Base-by-base conservation (phyloP, 371 early-diverging fungal species). In the Chytridiales sp. region DNA sequence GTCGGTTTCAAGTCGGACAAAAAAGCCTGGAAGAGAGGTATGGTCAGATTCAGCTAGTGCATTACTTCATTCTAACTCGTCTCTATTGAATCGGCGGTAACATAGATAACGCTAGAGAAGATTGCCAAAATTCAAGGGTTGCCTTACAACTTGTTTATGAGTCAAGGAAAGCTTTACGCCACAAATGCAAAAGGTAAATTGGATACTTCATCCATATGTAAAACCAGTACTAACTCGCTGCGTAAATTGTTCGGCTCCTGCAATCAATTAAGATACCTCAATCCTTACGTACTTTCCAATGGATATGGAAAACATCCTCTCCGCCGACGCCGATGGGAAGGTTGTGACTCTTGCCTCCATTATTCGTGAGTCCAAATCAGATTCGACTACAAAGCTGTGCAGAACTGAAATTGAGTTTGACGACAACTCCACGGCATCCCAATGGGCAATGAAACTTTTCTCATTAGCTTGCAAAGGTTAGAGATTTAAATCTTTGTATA, bases 361-460 rank as follows among this genome's bases (percentile, higher is more conserved):
- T n/a, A 47, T 32, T 32, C 21, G 27, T 15, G 44, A 34, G 38
- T 11, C 17, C 44, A 56, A 56, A 36, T 39, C 52, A 34, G 32
- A 13, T 15, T 17, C 44, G 34, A 56, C 44, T 22, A 36, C 19
- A 8, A 47, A 56, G 36, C 57, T 47, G 2, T 35, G 57, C 13
- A 32, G 31, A 21, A 32, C 26, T 4, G 57, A 56, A 13, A 19
- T 56, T 35, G 57, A 56, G 21, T 56, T 56, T 1, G n/a, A 30
- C 15, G 57, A 56, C 32, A 22, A 47, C 19, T 56, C 47, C 24
- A 56, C 31, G 3, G 47, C 9, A 9, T 32, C 34, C 22, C 57
- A 56, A 26, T 56, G 57, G 57, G 44, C 57, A 21, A n/a, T 56
- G 22, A 56, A 47, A 24, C 57, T 56, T 17, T 36, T 24, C 8